Evolutionary conservation across 257 asterid species (phyloP).

Genomic region (Perilla frutescens): DNA sequence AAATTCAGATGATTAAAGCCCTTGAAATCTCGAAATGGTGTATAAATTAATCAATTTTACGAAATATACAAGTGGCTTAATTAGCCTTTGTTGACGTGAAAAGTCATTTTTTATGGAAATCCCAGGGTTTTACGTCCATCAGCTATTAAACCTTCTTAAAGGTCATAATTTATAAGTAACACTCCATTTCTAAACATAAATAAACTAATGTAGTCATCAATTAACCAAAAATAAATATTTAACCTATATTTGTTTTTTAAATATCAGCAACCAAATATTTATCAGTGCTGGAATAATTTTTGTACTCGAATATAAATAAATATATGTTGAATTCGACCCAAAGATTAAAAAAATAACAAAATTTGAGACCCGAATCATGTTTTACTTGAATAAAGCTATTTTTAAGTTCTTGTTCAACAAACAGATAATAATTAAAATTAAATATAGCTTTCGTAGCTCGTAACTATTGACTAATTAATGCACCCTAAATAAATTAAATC

Average conservation of each 20-base stretch:
- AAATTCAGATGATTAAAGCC: background rate
- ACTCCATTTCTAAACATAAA: background rate
- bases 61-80: background rate
- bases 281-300: background rate
- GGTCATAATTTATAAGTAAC: constrained; percentile 20
- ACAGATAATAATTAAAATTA: background rate
- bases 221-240: background rate
- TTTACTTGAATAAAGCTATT: background rate
- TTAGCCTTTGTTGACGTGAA: constrained; percentile 33
- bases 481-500: background rate
- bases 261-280: background rate
- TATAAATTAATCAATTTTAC: background rate
- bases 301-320: background rate
- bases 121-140: background rate
- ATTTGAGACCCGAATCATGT: background rate
- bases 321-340: background rate
- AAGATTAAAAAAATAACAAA: background rate
- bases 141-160: constrained; percentile 29
- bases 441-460: background rate
- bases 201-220: background rate
- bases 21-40: background rate
- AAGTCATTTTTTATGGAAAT: constrained; percentile 27
- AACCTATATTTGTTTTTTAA: background rate
- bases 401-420: background rate
- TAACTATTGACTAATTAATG: background rate